Percentiles rank a stretch among this genome's conserved stretches.
Conservation (phyloP, 345 rosid species). For the Citropsis articulata region DNA sequence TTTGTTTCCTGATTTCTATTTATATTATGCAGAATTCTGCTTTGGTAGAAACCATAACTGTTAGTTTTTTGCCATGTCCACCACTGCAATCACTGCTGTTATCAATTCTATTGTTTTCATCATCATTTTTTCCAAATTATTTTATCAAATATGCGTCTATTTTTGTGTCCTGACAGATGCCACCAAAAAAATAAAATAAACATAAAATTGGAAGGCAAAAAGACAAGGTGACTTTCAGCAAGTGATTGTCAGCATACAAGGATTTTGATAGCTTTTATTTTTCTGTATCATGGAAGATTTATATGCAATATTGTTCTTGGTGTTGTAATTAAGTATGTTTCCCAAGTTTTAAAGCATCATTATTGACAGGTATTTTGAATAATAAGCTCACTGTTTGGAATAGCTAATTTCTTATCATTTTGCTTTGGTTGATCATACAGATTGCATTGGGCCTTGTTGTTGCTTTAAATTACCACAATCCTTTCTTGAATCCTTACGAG, state of each 20-base stretch:
- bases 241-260: neutral
- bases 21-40: neutral
- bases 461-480: slow-evolving; percentile 84
- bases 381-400: neutral
- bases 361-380: neutral
- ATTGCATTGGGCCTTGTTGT: slow-evolving; percentile 86
- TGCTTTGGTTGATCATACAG: slow-evolving; percentile 42
- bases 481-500: slow-evolving; percentile 81
- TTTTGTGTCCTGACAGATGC: neutral
- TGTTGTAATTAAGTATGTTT: neutral
- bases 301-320: slow-evolving; percentile 2
- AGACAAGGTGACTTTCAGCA: neutral
- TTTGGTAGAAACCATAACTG: neutral
- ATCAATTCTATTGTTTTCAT: neutral
- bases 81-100: neutral
- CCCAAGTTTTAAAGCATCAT: slow-evolving; percentile 7
- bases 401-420: slow-evolving; percentile 19
- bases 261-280: neutral
- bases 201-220: neutral
- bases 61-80: neutral
- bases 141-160: neutral
- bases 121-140: neutral
- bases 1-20: neutral
- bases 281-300: neutral
- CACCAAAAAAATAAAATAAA: neutral